Percentiles rank a stretch among this genome's conserved stretches.
These are phyloP conservation scores for Suhomyces vadensis DNA, from an alignment of 805 yeast species.

Conservation along the genomic window DNA sequence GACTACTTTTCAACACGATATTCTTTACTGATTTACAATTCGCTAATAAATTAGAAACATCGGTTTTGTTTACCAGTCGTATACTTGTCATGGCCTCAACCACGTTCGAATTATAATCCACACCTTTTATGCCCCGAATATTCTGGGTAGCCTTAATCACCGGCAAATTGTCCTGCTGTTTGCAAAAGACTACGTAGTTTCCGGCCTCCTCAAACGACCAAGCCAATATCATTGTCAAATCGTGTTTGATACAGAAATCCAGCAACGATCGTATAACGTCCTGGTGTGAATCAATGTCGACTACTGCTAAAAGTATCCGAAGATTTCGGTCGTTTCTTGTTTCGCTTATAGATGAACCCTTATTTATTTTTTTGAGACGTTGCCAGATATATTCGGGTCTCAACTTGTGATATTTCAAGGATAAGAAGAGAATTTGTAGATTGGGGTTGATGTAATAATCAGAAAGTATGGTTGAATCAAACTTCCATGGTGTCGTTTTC, in stretches of 20 bases:
- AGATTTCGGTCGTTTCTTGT: slow-evolving; percentile 41
- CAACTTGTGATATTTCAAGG: slow-evolving; percentile 70
- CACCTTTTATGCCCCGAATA: slow-evolving; percentile 46
- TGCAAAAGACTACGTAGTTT: slow-evolving; percentile 40
- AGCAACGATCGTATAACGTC: slow-evolving; percentile 49
- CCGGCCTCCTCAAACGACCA: slow-evolving; percentile 55
- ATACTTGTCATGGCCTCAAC: slow-evolving; percentile 48
- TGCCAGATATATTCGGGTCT: slow-evolving; percentile 74
- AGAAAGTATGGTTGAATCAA: slow-evolving; percentile 49
- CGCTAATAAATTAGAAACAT: slow-evolving; percentile 51
- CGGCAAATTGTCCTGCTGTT: slow-evolving; percentile 39
- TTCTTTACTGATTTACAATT: slow-evolving; percentile 47
- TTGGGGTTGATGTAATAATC: slow-evolving; percentile 66
- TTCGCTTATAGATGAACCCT: slow-evolving; percentile 32
- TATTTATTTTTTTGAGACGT: slow-evolving; percentile 46
- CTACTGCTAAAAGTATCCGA: slow-evolving; percentile 60
- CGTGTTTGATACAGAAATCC: slow-evolving; percentile 51
- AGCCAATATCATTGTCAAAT: slow-evolving; percentile 49
- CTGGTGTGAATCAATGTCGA: slow-evolving; percentile 62
- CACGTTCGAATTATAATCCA: slow-evolving; percentile 46
- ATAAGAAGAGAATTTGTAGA: slow-evolving; percentile 59
- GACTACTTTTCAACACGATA: slow-evolving; percentile 35
- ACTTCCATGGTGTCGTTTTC: slow-evolving; percentile 55
- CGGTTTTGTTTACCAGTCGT: slow-evolving; percentile 53
- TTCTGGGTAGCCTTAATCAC: slow-evolving; percentile 20